Base-by-base conservation (phyloP, 495 filamentous ascomycete genomes). In the Durotheca rogersii region DNA sequence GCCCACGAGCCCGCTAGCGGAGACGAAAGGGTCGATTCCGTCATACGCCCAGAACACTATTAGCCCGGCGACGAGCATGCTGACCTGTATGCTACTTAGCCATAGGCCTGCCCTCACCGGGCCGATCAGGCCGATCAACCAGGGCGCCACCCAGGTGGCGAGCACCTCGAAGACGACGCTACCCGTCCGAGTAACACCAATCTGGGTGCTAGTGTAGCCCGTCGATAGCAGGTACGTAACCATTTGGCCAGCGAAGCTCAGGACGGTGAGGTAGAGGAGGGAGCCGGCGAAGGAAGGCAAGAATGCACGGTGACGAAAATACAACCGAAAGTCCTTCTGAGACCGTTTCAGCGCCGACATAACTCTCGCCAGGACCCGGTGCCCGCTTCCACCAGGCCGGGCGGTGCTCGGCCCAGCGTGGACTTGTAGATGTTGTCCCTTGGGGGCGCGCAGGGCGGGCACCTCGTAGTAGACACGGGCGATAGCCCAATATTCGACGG, bases 21-120 rank as follows among this genome's bases (percentile, higher is more conserved):
- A 69, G 0, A 73, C 16, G 15, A 61, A 4, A 38, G 18, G 34
- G 23, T 51, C 41, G 7, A 29, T 36, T 4, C 9, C 4, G 5
- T 44, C 36, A 10, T 67, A 42, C 35, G 56, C 53, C 34, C 67
- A 78, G 38, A 79, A 73, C 29, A 74, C 69, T 0, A 56, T 56
- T 6, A 71, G 55, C 0, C 73, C 74, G 0, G 61, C 72, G 2
- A 68, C 71, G 0, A 85, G 52, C 45, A 71, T 80, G 6, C 61
- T 48, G 25, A 82, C 68, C 47, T 87, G 84, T 81, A 81, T 87
- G 42, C 72, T 79, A 3, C 81, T 44, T 38, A 77, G 80, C 86
- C 85, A 87, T 5, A 86, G 61, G 1, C 83, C 85, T 0, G 76
- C 73, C 1, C 85, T 61, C 3, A 81, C 71, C 6, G 74, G 64